Percentiles rank a stretch among this genome's conserved stretches.
Evolutionary conservation across 176 grass and related monocot species (phyloP).

Genomic region (Aegilops bicornis): DNA sequence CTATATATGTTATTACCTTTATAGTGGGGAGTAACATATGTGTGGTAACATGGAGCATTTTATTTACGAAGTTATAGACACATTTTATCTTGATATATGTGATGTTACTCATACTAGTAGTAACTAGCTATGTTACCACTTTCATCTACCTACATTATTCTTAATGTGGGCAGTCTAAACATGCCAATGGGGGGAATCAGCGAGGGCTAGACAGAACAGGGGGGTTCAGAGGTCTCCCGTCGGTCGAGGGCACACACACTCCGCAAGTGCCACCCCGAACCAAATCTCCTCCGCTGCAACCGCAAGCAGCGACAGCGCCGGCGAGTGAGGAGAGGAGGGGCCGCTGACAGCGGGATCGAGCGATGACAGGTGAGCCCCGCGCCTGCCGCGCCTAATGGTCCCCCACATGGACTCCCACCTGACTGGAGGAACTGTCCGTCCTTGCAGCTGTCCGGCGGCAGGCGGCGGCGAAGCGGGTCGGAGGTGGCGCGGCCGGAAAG

Average conservation of each 20-base stretch:
- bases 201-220: no score
- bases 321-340: not conserved
- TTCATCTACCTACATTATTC: no score
- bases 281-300: not conserved
- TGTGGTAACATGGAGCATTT: no score
- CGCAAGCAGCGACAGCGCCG: not conserved
- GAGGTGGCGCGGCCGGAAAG: conserved; percentile 13
- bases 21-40: no score
- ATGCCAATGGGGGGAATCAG: no score
- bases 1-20: no score
- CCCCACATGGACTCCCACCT: not conserved
- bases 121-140: no score
- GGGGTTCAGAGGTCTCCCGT: not conserved
- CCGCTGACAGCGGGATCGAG: not conserved
- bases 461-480: conserved; percentile 4
- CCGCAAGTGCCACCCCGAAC: not conserved
- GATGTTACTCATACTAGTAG: no score
- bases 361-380: conserved; percentile 41
- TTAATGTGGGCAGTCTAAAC: no score
- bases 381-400: not conserved
- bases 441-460: conserved; percentile 21
- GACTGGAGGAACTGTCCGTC: not conserved
- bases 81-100: no score
- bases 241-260: not conserved
- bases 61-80: no score